A percentile compares a stretch with the other conserved stretches of the same genome.
These are phyloP conservation scores for Graphiopsis chlorocephala DNA, from an alignment of 2,329 filamentous ascomycete species.

Conservation along the genomic window DNA sequence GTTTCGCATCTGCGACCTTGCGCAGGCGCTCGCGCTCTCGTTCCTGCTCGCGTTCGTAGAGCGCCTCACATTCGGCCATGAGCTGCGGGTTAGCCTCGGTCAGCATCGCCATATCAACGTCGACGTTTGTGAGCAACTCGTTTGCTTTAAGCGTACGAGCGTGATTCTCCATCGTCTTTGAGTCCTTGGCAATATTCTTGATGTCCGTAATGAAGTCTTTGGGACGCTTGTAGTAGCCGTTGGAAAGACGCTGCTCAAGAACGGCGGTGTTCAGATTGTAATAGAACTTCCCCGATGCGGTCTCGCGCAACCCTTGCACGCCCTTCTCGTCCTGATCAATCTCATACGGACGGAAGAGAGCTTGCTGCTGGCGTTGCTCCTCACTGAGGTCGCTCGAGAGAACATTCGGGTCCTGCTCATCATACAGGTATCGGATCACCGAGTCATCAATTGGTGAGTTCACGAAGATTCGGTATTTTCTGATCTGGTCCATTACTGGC, in stretches of 20 bases:
- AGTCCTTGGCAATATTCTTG: constrained; percentile 78
- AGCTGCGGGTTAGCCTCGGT: constrained; percentile 63
- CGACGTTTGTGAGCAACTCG: constrained; percentile 87
- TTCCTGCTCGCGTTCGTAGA: constrained; percentile 71
- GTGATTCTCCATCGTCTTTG: constrained; percentile 76
- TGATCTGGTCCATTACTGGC: constrained; percentile 95
- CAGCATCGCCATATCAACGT: constrained; percentile 83
- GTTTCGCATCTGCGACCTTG: constrained; percentile 60
- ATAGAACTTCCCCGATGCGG: constrained; percentile 76
- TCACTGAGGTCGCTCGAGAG: constrained; percentile 59
- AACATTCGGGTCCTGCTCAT: constrained; percentile 72
- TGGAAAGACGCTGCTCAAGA: constrained; percentile 93
- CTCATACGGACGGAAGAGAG: constrained; percentile 68
- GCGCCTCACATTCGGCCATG: constrained; percentile 72
- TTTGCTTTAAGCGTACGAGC: constrained; percentile 83
- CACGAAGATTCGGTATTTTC: constrained; percentile 77
- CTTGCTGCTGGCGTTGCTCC: constrained; percentile 54
- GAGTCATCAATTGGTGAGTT: constrained; percentile 58
- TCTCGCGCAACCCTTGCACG: constrained; percentile 71
- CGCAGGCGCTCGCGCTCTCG: constrained; percentile 51
- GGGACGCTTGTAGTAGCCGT: constrained; percentile 90
- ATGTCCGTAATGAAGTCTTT: constrained; percentile 89
- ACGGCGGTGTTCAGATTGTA: constrained; percentile 92
- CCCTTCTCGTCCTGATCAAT: constrained; percentile 77
- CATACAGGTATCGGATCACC: constrained; percentile 76